phyloP scores from a whole-genome alignment of 2,329 filamentous ascomycete genomes.

The Camillea tinctor region DNA sequence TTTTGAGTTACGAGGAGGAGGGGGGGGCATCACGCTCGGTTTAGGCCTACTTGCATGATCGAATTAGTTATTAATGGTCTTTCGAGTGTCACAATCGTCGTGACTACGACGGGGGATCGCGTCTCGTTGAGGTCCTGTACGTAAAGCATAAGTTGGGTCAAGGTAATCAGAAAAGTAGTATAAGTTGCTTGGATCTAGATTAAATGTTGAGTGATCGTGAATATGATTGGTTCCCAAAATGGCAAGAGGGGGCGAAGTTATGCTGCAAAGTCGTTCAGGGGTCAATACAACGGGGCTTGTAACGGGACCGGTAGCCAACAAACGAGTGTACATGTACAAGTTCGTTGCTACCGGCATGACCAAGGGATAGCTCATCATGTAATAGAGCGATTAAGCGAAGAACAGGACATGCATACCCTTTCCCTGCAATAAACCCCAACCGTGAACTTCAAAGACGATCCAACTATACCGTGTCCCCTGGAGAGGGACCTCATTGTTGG shows the following conservation, averaged over 20 bases:
- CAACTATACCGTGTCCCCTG: background rate
- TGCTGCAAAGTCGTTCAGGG: background rate
- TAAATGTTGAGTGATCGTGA: background rate
- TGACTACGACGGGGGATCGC: background rate
- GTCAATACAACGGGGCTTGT: background rate
- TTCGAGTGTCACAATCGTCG: background rate
- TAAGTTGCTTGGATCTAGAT: background rate
- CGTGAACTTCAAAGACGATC: background rate
- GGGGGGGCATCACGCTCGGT: background rate
- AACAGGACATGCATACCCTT: background rate
- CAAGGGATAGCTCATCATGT: background rate
- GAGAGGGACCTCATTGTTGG: background rate
- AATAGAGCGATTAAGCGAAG: background rate
- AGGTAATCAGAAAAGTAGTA: background rate
- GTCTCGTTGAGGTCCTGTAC: background rate
- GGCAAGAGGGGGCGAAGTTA: background rate
- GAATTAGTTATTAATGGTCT: background rate
- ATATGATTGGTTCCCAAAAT: background rate
- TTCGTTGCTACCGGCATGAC: background rate
- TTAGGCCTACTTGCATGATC: background rate
- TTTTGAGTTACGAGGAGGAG: background rate
- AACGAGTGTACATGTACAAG: background rate
- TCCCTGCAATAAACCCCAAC: background rate
- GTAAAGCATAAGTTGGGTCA: background rate
- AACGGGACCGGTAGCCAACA: background rate